Conservation (phyloP, 176 grass and related monocot species). For the Leersia perrieri region DNA sequence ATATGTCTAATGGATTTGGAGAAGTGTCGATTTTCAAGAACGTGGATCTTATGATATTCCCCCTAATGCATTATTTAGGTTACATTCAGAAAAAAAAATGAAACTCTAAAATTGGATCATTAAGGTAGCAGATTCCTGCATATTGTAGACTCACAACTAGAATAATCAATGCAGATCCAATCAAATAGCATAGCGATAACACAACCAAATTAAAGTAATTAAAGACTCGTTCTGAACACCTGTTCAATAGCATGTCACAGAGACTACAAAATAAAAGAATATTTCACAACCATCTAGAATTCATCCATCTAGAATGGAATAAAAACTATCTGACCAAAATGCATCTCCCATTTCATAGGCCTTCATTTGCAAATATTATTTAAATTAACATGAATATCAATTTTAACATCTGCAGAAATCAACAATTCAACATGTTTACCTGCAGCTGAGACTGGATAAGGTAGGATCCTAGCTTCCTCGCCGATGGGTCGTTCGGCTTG, state of each 20-base stretch:
- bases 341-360: background rate
- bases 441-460: slow-evolving; percentile 88
- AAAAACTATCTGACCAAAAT: background rate
- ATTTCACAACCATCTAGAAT: too few species aligned
- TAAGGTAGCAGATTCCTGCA: background rate
- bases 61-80: background rate
- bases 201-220: background rate
- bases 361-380: slow-evolving; percentile 16
- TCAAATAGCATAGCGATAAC: background rate
- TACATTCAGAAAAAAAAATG: background rate
- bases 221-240: background rate
- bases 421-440: slow-evolving; percentile 40
- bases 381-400: background rate
- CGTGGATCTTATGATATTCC: too few species aligned
- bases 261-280: background rate
- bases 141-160: background rate
- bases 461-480: slow-evolving; percentile 75
- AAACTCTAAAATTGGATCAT: background rate
- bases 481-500: slow-evolving; percentile 65
- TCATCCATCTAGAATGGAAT: background rate
- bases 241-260: background rate
- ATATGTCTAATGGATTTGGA: too few species aligned
- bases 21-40: too few species aligned
- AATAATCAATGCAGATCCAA: background rate
- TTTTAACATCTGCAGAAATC: background rate